Evolutionary conservation across 805 yeast species (phyloP).

Genomic region (Kurtzmaniella fragi): DNA sequence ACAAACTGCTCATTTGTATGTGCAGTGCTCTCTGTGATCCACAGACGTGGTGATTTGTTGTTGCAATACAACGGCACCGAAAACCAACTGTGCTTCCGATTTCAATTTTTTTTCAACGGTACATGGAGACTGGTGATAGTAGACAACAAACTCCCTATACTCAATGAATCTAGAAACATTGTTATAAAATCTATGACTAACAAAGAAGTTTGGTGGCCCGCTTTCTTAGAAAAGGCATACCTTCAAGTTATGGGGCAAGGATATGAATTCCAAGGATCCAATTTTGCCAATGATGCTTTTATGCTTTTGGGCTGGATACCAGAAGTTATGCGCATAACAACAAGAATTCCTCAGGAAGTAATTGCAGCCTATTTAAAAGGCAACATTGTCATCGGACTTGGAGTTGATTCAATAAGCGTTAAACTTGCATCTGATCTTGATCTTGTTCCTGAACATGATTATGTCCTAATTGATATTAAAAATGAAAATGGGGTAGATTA

Average conservation of each 20-base stretch:
- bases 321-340: slow-evolving; percentile 38
- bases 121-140: slow-evolving; percentile 41
- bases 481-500: slow-evolving; percentile 15
- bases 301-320: slow-evolving; percentile 72
- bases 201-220: slow-evolving; percentile 51
- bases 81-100: too few species aligned
- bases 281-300: slow-evolving; percentile 66
- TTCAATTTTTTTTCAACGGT: slow-evolving; percentile 51
- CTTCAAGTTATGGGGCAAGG: slow-evolving; percentile 54
- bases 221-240: slow-evolving; percentile 74
- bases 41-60: slow-evolving; percentile 13
- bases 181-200: slow-evolving; percentile 33
- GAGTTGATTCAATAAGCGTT: slow-evolving; percentile 50
- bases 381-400: slow-evolving; percentile 53
- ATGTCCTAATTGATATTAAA: slow-evolving; percentile 45
- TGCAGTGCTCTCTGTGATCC: slow-evolving; percentile 49
- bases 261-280: slow-evolving; percentile 67
- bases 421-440: slow-evolving; percentile 27
- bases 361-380: slow-evolving; percentile 23
- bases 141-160: slow-evolving; percentile 42
- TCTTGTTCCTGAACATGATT: slow-evolving; percentile 64
- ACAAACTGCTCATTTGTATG: slow-evolving; percentile 77
- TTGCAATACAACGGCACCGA: too few species aligned
- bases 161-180: slow-evolving; percentile 17
- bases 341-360: slow-evolving; percentile 9